phyloP scores from a whole-genome alignment of 2,329 filamentous ascomycete species.

The Ophiostoma pallidulum region DNA sequence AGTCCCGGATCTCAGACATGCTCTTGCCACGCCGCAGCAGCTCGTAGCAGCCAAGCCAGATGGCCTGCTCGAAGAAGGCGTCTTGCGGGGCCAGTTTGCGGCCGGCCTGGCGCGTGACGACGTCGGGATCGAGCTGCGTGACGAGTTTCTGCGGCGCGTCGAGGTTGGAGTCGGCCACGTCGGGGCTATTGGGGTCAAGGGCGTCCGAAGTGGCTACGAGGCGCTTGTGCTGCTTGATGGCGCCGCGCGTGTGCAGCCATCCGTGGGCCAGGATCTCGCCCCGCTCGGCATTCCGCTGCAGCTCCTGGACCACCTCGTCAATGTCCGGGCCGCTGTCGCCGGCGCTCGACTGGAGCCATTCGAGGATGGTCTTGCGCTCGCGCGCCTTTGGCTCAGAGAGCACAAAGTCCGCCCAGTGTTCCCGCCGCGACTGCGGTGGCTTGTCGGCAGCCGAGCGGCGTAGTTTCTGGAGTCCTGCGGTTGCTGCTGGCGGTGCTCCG shows the following conservation, averaged over 20 bases:
- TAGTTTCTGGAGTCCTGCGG: slow-evolving; percentile 15
- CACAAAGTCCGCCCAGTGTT: slow-evolving; percentile 63
- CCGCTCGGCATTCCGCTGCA: slow-evolving; percentile 66
- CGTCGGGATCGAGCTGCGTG: slow-evolving; percentile 88
- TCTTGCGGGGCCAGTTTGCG: slow-evolving; percentile 72
- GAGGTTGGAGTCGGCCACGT: slow-evolving; percentile 44
- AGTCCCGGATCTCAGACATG: slow-evolving; percentile 66
- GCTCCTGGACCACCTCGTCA: slow-evolving; percentile 63
- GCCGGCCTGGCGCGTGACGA: slow-evolving; percentile 61
- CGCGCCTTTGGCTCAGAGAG: slow-evolving; percentile 61
- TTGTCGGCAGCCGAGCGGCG: slow-evolving; percentile 14
- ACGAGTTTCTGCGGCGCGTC: slow-evolving; percentile 58
- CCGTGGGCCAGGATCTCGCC: slow-evolving; percentile 78
- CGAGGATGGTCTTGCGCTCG: slow-evolving; percentile 70
- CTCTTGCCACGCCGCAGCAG: slow-evolving; percentile 77
- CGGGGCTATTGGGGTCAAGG: slow-evolving; percentile 52
- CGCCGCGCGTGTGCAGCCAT: slow-evolving; percentile 84
- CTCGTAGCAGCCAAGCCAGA: slow-evolving; percentile 92
- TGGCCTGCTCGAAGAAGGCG: slow-evolving; percentile 77
- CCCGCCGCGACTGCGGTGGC: slow-evolving; percentile 22
- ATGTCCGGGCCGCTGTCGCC: slow-evolving; percentile 61
- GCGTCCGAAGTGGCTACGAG: slow-evolving; percentile 57
- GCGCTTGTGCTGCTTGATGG: slow-evolving; percentile 83
- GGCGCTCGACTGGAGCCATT: slow-evolving; percentile 77
- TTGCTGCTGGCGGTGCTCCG: slow-evolving; percentile 14